These are phyloP conservation scores for Fusarium sp. DNA, from an alignment of 2,329 filamentous ascomycete genomes.

Conservation along the genomic window DNA sequence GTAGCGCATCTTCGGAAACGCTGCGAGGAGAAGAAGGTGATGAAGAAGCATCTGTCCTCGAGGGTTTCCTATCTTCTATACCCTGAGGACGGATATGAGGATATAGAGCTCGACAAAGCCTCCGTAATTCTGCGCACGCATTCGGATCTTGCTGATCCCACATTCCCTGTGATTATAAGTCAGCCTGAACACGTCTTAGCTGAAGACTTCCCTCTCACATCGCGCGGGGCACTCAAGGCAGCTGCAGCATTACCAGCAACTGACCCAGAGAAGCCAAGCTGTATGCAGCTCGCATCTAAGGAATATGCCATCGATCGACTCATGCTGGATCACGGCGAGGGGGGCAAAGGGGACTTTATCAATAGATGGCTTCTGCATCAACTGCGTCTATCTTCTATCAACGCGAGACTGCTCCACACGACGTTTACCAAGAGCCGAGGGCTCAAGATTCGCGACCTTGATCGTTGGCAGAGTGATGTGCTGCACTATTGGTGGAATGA, in stretches of 20 bases:
- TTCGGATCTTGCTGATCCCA: constrained; percentile 52
- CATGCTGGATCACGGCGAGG: constrained; percentile 50
- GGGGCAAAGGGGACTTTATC: constrained; percentile 59
- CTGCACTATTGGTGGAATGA: constrained; percentile 54
- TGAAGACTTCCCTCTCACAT: constrained; percentile 52
- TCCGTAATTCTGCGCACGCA: constrained; percentile 37
- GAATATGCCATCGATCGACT: constrained; percentile 61
- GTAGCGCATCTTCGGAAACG: constrained; percentile 51
- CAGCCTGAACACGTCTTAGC: constrained; percentile 60
- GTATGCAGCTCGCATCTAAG: constrained; percentile 57
- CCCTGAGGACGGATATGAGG: constrained; percentile 52
- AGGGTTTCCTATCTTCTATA: constrained; percentile 55
- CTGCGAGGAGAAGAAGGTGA: constrained; percentile 56
- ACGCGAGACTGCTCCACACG: constrained; percentile 57
- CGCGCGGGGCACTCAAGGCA: constrained; percentile 54
- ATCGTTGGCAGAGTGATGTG: constrained; percentile 54
- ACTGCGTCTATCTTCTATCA: constrained; percentile 59
- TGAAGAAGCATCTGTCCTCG: constrained; percentile 57
- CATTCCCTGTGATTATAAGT: constrained; percentile 60
- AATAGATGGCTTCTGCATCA: constrained; percentile 64
- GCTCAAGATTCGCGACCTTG: constrained; percentile 50
- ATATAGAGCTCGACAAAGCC: constrained; percentile 55
- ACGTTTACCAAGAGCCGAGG: constrained; percentile 46
- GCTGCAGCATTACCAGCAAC: constrained; percentile 53
- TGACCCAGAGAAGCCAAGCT: constrained; percentile 49